phyloP scores from a whole-genome alignment of 2,329 filamentous ascomycete species.

The Herpomyces periplanetae region DNA sequence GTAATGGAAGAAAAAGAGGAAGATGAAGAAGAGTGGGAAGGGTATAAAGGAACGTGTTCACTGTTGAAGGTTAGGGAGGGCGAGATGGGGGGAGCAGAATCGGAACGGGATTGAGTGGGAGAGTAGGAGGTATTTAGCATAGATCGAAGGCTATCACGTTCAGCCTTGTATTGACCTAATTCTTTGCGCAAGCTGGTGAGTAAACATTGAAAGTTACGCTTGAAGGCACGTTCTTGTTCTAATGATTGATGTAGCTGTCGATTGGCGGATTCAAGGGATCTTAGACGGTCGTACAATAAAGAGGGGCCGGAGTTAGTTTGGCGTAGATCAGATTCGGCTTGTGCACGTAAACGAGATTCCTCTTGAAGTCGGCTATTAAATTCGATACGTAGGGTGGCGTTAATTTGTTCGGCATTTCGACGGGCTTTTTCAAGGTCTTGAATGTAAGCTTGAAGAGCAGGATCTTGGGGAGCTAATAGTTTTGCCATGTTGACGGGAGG shows the following conservation, averaged over 20 bases:
- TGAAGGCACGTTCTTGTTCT: conserved; percentile 44
- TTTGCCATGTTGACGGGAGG: too few species aligned
- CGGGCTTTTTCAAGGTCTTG: conserved; percentile 49
- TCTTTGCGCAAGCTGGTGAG: conserved; percentile 46
- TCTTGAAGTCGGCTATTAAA: conserved; percentile 56
- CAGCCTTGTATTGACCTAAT: conserved; percentile 39
- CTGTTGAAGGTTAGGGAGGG: too few species aligned
- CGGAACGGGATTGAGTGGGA: too few species aligned
- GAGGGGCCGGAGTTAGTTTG: conserved; percentile 6
- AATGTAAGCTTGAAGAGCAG: conserved; percentile 13
- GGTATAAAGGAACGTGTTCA: too few species aligned
- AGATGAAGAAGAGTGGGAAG: too few species aligned
- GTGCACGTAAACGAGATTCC: conserved; percentile 16
- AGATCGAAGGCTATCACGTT: conserved; percentile 71
- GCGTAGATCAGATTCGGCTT: conserved; percentile 15
- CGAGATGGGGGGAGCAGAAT: too few species aligned
- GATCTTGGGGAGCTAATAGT: too few species aligned
- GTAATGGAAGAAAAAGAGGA: too few species aligned
- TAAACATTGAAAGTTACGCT: conserved; percentile 75
- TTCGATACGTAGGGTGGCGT: conserved; percentile 46
- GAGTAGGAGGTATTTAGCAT: too few species aligned
- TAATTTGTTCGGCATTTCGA: conserved; percentile 55
- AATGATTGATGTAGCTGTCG: conserved; percentile 50
- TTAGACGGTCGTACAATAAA: conserved; percentile 17
- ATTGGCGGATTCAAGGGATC: conserved; percentile 36